Evolutionary conservation across 352 stramenopile genomes (phyloP), one percentile per base, ranked within the genome.

Genomic region (Pilasporangium apinafurcum): DNA sequence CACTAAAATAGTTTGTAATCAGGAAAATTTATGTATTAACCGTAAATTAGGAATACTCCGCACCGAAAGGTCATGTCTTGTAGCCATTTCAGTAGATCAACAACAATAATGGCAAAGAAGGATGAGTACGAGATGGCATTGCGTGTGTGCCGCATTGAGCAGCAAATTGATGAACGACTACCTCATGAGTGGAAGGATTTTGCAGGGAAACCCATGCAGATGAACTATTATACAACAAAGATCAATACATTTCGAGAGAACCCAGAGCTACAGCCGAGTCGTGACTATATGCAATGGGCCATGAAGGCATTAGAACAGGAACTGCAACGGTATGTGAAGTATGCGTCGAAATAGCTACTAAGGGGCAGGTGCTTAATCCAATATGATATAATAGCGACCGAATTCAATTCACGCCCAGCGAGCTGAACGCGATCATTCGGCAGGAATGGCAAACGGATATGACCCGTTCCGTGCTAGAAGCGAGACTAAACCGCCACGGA

Each of bases 231-330:
- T 30, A 56, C 61, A 39, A 77, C 69, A 17, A 59, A 50, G 7
- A 75, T 90, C 37, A 79, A 86, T 47, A 82, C 66, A 4, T 87
- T 85, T 31, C 68, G 69, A 22, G 59, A 68, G 2, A 86, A 87
- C 35, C 45, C 43, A 5, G 34, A 74, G 12, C 40, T 87, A n/a
- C 33, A 62, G 35, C 71, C 77, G 1, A 62, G 51, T n/a, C 42
- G 39, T 8, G 64, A 69, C 8, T 90, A 77, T 50, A 42, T 76
- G 25, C 33, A 42, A 20, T 77, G 62, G 46, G 72, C 72, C 0
- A 51, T 64, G 0, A 44, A 56, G 13, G 52, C 69, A 16, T 52
- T 90, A 18, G 65, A 60, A 3, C 44, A 56, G 5, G 63, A 83
- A 25, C 40, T 84, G 33, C 42, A 40, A 37, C 44, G 37, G 65